Conservation (phyloP, 352 stramenopile genomes). For the Globisporangium iwayamae region DNA sequence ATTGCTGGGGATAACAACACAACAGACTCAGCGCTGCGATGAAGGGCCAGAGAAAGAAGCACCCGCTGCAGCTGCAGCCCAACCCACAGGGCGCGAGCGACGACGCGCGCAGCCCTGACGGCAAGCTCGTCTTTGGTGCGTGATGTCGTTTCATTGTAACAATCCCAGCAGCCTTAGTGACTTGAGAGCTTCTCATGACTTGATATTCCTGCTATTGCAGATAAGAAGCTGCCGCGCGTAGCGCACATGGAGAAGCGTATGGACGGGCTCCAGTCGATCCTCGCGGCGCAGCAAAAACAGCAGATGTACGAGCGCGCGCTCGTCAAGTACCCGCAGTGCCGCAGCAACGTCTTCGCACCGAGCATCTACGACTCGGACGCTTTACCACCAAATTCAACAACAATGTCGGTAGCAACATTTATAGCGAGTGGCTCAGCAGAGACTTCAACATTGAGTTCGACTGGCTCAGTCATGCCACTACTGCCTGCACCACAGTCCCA, state of each 20-base stretch:
- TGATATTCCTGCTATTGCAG: slow-evolving; percentile 18
- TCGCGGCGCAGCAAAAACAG: slow-evolving; percentile 55
- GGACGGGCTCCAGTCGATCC: slow-evolving; percentile 33
- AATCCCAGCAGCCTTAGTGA: not conserved
- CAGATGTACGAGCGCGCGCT: slow-evolving; percentile 60
- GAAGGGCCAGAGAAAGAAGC: slow-evolving; percentile 44
- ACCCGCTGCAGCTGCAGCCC: slow-evolving; percentile 36
- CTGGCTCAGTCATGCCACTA: not conserved
- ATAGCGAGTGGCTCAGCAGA: not conserved
- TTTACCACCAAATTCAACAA: not conserved
- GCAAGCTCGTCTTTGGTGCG: slow-evolving; percentile 65
- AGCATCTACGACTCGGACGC: slow-evolving; percentile 37
- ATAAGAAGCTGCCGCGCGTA: slow-evolving; percentile 68
- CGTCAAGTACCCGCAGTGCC: slow-evolving; percentile 59
- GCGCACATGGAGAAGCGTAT: slow-evolving; percentile 66
- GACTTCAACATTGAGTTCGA: not conserved
- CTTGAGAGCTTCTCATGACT: not conserved
- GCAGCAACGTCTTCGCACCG: slow-evolving; percentile 63
- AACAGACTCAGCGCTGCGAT: slow-evolving; percentile 10
- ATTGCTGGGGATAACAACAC: not conserved
- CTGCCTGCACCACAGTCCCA: slow-evolving; percentile 29
- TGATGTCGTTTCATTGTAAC: not conserved
- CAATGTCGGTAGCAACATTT: not conserved
- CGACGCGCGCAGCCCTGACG: slow-evolving; percentile 40
- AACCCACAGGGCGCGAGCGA: slow-evolving; percentile 17